These are phyloP conservation scores for Euphorbia lathyris DNA, from an alignment of 345 rosid species.

Conservation along the genomic window DNA sequence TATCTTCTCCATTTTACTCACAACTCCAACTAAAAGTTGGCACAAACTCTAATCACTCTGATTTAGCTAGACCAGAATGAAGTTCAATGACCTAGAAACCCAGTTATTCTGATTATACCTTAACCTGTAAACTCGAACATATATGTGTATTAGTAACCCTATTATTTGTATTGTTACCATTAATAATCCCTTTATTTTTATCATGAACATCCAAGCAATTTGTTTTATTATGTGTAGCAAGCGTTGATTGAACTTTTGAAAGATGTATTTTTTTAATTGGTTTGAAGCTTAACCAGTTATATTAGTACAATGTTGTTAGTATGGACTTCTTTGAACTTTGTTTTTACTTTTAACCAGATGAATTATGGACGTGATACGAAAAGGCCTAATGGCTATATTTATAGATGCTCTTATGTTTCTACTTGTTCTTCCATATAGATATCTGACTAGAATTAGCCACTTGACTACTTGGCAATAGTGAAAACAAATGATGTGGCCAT, in stretches of 20 bases:
- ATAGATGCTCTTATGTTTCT: neutral
- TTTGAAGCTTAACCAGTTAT: neutral
- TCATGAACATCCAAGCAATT: neutral
- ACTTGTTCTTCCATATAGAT: neutral
- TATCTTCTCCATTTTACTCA: neutral
- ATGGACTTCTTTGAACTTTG: neutral
- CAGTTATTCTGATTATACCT: too few species aligned
- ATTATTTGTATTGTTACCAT: neutral
- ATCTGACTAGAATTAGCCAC: neutral
- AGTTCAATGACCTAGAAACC: neutral
- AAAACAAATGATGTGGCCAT: neutral
- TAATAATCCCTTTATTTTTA: neutral
- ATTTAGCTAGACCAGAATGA: neutral
- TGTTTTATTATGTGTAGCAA: neutral
- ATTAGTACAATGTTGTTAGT: neutral
- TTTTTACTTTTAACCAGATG: neutral
- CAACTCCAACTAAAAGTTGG: neutral
- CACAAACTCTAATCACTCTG: too few species aligned
- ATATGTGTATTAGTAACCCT: neutral
- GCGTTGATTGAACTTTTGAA: neutral
- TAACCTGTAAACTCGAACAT: too few species aligned
- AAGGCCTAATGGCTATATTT: neutral
- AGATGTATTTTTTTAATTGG: neutral
- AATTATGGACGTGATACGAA: neutral
- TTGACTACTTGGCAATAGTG: neutral